Evolutionary conservation across 345 rosid genomes (phyloP).

Genomic region (Murraya paniculata): DNA sequence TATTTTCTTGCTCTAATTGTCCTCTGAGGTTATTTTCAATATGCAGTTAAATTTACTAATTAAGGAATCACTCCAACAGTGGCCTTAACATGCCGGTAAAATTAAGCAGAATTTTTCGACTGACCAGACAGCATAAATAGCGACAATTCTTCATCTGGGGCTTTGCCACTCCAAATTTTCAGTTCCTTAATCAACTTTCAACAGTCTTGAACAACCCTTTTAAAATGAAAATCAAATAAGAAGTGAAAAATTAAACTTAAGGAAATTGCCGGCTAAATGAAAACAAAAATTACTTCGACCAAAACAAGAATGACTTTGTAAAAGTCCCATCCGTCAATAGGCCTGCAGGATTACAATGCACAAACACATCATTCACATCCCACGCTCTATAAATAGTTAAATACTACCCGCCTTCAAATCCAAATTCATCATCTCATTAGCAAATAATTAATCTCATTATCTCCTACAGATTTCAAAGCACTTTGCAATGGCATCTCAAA

Average conservation of each 20-base stretch:
- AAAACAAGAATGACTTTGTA: conserved; percentile 12
- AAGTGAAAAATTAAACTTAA: neutral
- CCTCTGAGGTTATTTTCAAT: neutral
- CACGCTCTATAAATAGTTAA: conserved; percentile 3
- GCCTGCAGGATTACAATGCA: conserved; percentile 10
- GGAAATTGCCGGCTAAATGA: neutral
- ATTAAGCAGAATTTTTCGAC: neutral
- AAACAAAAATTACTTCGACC: neutral
- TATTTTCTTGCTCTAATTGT: neutral
- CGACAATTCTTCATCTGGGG: neutral
- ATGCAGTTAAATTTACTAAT: too few relatives aligned
- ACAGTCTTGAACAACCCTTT: neutral
- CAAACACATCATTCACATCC: neutral
- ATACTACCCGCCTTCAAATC: neutral
- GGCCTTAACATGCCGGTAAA: too few relatives aligned
- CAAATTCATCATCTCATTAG: neutral
- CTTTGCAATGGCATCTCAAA: conserved; percentile 16
- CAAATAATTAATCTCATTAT: neutral
- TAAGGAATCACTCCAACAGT: too few relatives aligned
- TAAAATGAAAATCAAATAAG: neutral
- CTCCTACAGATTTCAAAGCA: neutral
- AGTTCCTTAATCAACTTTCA: neutral
- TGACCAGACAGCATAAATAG: neutral
- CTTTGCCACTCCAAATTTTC: neutral
- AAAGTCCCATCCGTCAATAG: neutral